Percentiles rank a stretch among this genome's conserved stretches.
phyloP scores from a whole-genome alignment of 1,284 basidiomycete genomes.

The Leccinum fuscescens region DNA sequence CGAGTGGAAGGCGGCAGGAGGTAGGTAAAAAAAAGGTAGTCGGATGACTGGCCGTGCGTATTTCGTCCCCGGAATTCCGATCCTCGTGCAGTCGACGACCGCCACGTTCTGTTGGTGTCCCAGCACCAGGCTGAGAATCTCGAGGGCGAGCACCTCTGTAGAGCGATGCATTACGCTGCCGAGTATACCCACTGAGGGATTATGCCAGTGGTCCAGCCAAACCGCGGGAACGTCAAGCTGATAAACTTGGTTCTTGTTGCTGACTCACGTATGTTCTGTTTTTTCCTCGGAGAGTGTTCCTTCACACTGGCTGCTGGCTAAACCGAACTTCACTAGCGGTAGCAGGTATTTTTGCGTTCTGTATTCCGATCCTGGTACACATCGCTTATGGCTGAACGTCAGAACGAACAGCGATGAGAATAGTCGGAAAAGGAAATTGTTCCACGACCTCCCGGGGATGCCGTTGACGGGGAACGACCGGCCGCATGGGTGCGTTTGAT shows the following conservation, averaged over 20 bases:
- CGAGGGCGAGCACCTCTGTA: conserved; percentile 1
- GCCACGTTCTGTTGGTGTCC: not conserved
- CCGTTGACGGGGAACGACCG: conserved; percentile 10
- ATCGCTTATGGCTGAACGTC: not conserved
- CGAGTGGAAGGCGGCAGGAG: conserved; percentile 3
- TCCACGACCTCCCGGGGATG: conserved; percentile 18
- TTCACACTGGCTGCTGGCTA: not conserved
- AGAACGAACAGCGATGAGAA: conserved; percentile 8
- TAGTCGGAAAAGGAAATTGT: not conserved
- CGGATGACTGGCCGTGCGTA: conserved; percentile 11
- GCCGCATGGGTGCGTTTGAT: conserved; percentile 10
- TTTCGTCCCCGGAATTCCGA: not conserved
- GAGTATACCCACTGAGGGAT: conserved; percentile 4
- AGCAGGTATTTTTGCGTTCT: conserved; percentile 16
- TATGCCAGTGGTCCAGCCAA: conserved; percentile 9
- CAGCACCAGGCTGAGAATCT: conserved; percentile 12
- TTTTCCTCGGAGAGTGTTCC: conserved; percentile 11
- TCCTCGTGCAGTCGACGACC: conserved; percentile 2
- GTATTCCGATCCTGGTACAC: not conserved
- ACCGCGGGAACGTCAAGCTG: conserved; percentile 29
- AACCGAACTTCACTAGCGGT: conserved; percentile 16
- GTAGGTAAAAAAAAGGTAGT: conserved; percentile 2
- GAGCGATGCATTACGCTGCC: conserved; percentile 11
- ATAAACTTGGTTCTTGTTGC: conserved; percentile 4
- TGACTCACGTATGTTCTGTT: not conserved